Conservation (phyloP, 805 yeast species). For the Starmerella potacharoeniae region DNA sequence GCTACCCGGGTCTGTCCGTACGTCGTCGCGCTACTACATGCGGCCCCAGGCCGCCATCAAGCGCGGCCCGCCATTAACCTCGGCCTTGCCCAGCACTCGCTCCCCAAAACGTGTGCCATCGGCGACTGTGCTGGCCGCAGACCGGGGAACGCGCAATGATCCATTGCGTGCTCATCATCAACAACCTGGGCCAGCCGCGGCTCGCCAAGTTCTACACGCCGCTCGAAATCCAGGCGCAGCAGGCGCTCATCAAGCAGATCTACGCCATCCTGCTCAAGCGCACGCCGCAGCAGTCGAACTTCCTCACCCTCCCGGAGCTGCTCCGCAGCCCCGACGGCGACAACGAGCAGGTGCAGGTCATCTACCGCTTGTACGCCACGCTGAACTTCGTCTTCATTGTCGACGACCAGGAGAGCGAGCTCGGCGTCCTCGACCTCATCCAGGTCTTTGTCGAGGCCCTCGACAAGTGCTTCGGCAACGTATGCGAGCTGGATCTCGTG, state of each 20-base stretch:
- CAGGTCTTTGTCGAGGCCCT: conserved; percentile 95
- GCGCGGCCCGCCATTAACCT: too few relatives aligned
- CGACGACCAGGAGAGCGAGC: conserved; percentile 89
- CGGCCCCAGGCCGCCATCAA: too few relatives aligned
- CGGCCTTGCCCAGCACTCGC: too few relatives aligned
- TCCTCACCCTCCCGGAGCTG: conserved; percentile 78
- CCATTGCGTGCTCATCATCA: conserved; percentile 76
- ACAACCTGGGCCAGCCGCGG: conserved; percentile 82
- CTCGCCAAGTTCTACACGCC: conserved; percentile 86
- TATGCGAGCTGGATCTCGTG: conserved; percentile 91
- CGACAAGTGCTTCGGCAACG: conserved; percentile 86
- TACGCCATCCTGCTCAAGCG: conserved; percentile 63
- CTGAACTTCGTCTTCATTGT: conserved; percentile 92
- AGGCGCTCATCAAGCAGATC: conserved; percentile 67
- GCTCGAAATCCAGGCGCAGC: conserved; percentile 74
- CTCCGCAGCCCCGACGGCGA: conserved; percentile 44
- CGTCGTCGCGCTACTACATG: too few relatives aligned
- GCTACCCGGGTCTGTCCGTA: not conserved
- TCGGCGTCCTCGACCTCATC: conserved; percentile 84
- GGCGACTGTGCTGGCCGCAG: not conserved
- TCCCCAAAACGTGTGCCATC: not conserved
- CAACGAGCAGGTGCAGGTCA: conserved; percentile 62
- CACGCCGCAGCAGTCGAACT: conserved; percentile 69
- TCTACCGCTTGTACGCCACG: conserved; percentile 90
- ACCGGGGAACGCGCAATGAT: conserved; percentile 41